Conservation (phyloP, 257 asterid genomes). For the Solanum acaule region DNA sequence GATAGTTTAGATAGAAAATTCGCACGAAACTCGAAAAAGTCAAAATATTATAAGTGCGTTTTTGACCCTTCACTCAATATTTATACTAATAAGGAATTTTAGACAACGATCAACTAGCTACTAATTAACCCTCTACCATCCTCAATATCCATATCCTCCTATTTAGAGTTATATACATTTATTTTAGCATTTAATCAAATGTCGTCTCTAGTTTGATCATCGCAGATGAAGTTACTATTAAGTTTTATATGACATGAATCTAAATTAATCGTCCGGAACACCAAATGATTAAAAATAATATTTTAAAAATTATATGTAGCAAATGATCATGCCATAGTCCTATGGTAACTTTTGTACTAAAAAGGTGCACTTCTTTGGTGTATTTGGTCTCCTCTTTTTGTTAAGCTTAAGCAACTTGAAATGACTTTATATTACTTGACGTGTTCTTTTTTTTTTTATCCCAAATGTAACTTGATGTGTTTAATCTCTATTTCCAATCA, state of each 20-base stretch:
- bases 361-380: not conserved
- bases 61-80: no score
- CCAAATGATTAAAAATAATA: not conserved
- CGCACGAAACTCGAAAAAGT: no score
- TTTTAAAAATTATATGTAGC: not conserved
- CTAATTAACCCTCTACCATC: no score
- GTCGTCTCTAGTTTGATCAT: no score
- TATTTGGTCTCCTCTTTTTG: not conserved
- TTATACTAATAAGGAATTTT: no score
- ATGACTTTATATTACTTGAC: not conserved
- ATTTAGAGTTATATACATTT: no score
- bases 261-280: accelerated
- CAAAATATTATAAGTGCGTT: no score
- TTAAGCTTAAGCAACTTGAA: not conserved
- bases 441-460: not conserved
- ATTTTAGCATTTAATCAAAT: accelerated
- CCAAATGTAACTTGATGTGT: not conserved
- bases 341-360: not conserved
- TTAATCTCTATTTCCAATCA: not conserved
- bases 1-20: no score
- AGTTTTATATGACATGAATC: not conserved
- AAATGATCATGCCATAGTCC: not conserved
- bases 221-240: no score
- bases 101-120: no score
- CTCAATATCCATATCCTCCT: no score